phyloP scores from a whole-genome alignment of 345 rosid species.

The Durio zibethinus region DNA sequence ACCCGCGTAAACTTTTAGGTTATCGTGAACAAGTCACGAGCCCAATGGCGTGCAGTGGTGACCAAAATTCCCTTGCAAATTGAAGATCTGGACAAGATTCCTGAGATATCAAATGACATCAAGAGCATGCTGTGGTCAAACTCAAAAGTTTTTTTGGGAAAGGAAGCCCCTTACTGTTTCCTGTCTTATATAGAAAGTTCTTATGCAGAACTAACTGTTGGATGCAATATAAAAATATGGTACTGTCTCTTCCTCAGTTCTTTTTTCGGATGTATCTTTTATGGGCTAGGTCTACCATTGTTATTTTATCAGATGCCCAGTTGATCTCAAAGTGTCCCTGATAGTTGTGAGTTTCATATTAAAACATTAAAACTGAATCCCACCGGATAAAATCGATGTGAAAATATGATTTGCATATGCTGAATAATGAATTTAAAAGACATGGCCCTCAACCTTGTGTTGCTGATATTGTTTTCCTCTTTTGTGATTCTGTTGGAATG shows the following conservation, averaged over 20 bases:
- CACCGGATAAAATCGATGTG: neutral
- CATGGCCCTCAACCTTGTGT: neutral
- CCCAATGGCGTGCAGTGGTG: slow-evolving; percentile 62
- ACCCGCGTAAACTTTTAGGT: slow-evolving; percentile 42
- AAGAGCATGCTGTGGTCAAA: slow-evolving; percentile 55
- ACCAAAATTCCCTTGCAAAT: slow-evolving; percentile 60
- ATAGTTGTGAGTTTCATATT: neutral
- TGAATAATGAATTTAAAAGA: neutral
- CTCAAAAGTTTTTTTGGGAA: slow-evolving; percentile 74
- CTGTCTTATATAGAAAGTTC: slow-evolving; percentile 68
- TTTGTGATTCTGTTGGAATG: neutral
- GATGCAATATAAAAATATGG: slow-evolving; percentile 89
- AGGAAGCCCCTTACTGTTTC: slow-evolving; percentile 81
- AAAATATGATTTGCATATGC: neutral
- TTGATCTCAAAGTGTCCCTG: no score
- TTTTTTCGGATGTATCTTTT: neutral
- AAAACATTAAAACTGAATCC: neutral
- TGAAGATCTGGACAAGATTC: slow-evolving; percentile 71
- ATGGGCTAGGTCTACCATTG: neutral
- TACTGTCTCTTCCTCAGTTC: slow-evolving; percentile 16
- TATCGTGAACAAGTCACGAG: slow-evolving; percentile 89
- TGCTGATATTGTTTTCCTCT: neutral
- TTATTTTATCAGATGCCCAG: neutral
- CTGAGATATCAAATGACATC: slow-evolving; percentile 63
- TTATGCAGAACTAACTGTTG: slow-evolving; percentile 67